phyloP scores from a whole-genome alignment of 2,329 filamentous ascomycete genomes.

The Talaromyces sp. region DNA sequence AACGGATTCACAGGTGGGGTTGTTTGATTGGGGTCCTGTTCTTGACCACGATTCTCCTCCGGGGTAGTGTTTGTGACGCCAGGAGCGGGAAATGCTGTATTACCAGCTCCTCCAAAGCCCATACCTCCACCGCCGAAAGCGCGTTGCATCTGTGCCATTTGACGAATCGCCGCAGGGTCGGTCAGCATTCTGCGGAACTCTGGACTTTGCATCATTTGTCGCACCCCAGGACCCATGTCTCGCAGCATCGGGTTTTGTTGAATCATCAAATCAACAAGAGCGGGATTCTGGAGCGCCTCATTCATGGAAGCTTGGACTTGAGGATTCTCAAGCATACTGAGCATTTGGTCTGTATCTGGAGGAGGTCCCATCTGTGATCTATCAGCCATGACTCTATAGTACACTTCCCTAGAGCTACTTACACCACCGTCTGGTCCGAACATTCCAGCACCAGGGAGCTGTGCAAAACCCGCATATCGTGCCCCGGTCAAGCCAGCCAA shows the following conservation, averaged over 20 bases:
- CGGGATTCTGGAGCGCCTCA: constrained; percentile 92
- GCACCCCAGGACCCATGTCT: constrained; percentile 66
- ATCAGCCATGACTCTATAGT: background rate
- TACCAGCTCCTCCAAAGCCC: constrained; percentile 30
- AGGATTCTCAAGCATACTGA: constrained; percentile 82
- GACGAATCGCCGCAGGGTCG: constrained; percentile 77
- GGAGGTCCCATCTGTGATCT: constrained; percentile 77
- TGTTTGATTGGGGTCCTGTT: constrained; percentile 27
- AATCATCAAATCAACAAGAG: constrained; percentile 91
- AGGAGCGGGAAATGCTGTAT: constrained; percentile 74
- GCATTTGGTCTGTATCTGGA: constrained; percentile 73
- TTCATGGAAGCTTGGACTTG: constrained; percentile 84
- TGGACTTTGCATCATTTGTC: constrained; percentile 82
- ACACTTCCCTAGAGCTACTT: constrained; percentile 43
- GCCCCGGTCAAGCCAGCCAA: constrained; percentile 88
- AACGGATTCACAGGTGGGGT: constrained; percentile 43
- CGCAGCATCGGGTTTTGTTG: constrained; percentile 80
- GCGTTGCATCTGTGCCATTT: constrained; percentile 77
- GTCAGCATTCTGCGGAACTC: constrained; percentile 90
- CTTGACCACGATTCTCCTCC: constrained; percentile 39
- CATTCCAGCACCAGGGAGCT: constrained; percentile 78
- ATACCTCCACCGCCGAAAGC: constrained; percentile 52
- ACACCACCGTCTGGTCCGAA: constrained; percentile 95
- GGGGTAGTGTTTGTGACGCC: constrained; percentile 85
- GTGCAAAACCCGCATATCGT: constrained; percentile 86